These are phyloP conservation scores for Pelargonium fulgidum DNA, from an alignment of 441 rosid species.

Conservation along the genomic window DNA sequence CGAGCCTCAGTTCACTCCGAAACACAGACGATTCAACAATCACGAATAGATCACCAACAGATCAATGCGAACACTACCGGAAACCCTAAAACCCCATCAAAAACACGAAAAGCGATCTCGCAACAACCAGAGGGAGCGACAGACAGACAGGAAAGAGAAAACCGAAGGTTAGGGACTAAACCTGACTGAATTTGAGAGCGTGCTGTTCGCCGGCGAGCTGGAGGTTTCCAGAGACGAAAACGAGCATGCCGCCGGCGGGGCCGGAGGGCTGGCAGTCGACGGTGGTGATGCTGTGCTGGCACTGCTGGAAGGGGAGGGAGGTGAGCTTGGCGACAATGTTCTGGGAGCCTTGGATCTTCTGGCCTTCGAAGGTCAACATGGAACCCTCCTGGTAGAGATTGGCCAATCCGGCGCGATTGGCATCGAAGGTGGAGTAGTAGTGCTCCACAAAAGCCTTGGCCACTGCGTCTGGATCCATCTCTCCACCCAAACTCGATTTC, in stretches of 20 bases:
- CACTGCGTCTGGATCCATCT: slow-evolving; percentile 81
- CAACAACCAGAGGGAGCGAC: too few relatives aligned
- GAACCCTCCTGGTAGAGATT: slow-evolving; percentile 77
- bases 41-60: neutral
- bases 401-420: slow-evolving; percentile 53
- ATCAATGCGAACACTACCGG: neutral
- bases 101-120: too few relatives aligned
- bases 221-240: slow-evolving; percentile 84
- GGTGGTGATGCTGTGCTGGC: slow-evolving; percentile 73
- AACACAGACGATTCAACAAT: too few relatives aligned
- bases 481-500: neutral
- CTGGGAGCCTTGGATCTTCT: slow-evolving; percentile 78
- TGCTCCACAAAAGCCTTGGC: slow-evolving; percentile 93
- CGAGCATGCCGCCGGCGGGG: slow-evolving; percentile 82
- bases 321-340: slow-evolving; percentile 81
- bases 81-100: too few relatives aligned
- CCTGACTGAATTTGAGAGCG: slow-evolving; percentile 96
- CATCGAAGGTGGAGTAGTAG: slow-evolving; percentile 83
- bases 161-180: slow-evolving; percentile 9
- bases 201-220: slow-evolving; percentile 91
- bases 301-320: slow-evolving; percentile 81
- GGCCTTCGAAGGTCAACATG: slow-evolving; percentile 92
- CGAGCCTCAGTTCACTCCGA: neutral
- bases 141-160: too few relatives aligned
- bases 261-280: slow-evolving; percentile 96